Evolutionary conservation across 768 basidiomycete species (phyloP), one percentile per base, ranked within the genome.

Genomic region (Hericium erinaceus): DNA sequence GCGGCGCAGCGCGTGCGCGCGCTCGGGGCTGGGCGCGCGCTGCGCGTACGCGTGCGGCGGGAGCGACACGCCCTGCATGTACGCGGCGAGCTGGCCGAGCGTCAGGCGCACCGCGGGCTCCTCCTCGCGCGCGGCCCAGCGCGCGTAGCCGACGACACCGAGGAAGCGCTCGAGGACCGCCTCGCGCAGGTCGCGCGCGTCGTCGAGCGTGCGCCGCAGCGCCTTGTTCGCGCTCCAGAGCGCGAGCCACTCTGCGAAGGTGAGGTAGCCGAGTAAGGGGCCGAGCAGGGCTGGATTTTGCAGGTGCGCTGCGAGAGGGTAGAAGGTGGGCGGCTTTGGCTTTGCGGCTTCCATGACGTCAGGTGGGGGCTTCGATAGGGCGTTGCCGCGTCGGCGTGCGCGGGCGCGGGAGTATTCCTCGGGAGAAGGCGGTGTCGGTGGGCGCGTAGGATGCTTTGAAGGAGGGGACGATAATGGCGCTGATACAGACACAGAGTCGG

Each of bases 41-140:
- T 80, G 77, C 0, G 82, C 77, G 61, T 87, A 92, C 60, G 87
- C 81, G 60, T 92, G 84, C 3, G 78, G 77, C 7, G 91, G 90
- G 24, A 87, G 80, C 5, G 83, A 84, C 4, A 92, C 85, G 2
- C 88, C 88, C 49, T 83, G 79, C 80, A 92, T 83, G 64, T 92
- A 93, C 54, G 85, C 80, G 64, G 80, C 80, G 41, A 94, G 75
- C 69, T 93, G 90, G 87, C 91, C 76, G 28, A 89, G 65, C 10
- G 82, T 81, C 57, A 93, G 64, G 18, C 74, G 70, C 39, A 92
- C 63, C 28, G 28, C 28, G 4, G 87, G 84, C 57, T 93, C 90
- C 16, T 63, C 63, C 28, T 50, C 49, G 24, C 49, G 18, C 49
- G 28, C 12, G 2, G 57, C 57, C 92, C 92, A 94, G 56, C 80